Percentiles rank a stretch among this genome's conserved stretches.
These are phyloP conservation scores for Mycosarcoma mackinlayi DNA, from an alignment of 1,284 basidiomycete genomes.

Conservation along the genomic window DNA sequence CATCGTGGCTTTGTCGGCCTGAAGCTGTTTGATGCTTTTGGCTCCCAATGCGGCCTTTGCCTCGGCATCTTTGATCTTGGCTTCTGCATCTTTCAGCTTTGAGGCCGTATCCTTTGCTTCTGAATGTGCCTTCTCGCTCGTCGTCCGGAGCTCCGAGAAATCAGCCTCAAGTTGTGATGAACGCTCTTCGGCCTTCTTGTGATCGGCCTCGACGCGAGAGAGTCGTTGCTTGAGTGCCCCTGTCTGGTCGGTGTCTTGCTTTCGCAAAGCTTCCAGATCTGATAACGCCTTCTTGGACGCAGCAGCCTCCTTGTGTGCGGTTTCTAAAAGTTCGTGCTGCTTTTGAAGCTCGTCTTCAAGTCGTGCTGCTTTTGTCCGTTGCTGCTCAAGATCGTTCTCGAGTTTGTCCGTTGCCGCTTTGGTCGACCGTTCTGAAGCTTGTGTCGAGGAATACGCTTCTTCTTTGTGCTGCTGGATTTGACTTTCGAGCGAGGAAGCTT, in stretches of 20 bases:
- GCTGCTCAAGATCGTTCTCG: slow-evolving; percentile 19
- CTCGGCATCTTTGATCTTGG: slow-evolving; percentile 23
- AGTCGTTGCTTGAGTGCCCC: slow-evolving; percentile 23
- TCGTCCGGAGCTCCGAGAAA: slow-evolving; percentile 14
- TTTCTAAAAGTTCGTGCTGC: slow-evolving; percentile 23
- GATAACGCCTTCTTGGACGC: slow-evolving; percentile 6
- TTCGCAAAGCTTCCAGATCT: slow-evolving; percentile 11
- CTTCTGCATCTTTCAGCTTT: slow-evolving; percentile 21
- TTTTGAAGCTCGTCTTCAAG: slow-evolving; percentile 26
- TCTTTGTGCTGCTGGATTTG: slow-evolving; percentile 25
- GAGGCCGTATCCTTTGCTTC: slow-evolving; percentile 11
- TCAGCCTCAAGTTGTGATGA: slow-evolving; percentile 25
- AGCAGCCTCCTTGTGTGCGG: slow-evolving; percentile 17
- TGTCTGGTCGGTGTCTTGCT: slow-evolving; percentile 4
- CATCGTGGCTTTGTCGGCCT: slow-evolving; percentile 26
- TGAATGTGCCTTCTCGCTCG: slow-evolving; percentile 9
- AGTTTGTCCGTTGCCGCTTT: slow-evolving; percentile 16
- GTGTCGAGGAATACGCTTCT: slow-evolving; percentile 9
- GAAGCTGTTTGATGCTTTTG: slow-evolving; percentile 20
- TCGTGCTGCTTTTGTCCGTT: slow-evolving; percentile 17
- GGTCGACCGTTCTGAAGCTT: slow-evolving; percentile 11
- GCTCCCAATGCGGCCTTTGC: slow-evolving; percentile 8
- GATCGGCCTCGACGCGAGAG: slow-evolving; percentile 14
- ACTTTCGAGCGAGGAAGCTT: slow-evolving; percentile 7
- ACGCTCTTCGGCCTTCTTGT: slow-evolving; percentile 21